Conservation (phyloP, 169 alveolate genomes). For the Plasmodium blacklocki region DNA sequence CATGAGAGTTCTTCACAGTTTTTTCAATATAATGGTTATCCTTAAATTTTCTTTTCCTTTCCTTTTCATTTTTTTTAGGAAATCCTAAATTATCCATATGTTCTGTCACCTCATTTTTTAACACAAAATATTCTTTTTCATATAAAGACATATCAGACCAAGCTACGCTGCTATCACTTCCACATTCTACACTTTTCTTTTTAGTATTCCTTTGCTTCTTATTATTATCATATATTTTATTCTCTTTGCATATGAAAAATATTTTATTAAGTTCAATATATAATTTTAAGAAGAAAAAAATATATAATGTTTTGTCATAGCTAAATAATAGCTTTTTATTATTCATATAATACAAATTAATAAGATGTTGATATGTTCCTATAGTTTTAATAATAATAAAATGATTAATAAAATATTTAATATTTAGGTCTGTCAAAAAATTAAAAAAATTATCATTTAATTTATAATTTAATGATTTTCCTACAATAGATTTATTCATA, state of each 20-base stretch:
- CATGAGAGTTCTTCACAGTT: no score
- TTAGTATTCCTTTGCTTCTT: not conserved
- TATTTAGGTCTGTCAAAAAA: constrained; percentile 39
- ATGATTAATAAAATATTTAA: constrained; percentile 66
- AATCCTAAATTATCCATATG: no score
- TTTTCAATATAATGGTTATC: no score
- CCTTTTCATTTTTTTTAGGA: no score
- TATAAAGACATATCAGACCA: no score
- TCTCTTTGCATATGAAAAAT: constrained; percentile 19
- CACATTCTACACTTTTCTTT: no score
- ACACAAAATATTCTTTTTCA: no score
- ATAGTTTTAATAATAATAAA: constrained; percentile 42
- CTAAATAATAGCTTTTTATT: not conserved
- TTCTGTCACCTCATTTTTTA: no score
- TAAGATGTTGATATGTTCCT: constrained; percentile 41
- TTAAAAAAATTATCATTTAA: constrained; percentile 30
- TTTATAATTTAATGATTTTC: not conserved
- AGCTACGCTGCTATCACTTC: no score
- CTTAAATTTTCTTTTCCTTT: no score
- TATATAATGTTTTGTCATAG: not conserved
- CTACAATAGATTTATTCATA: no score
- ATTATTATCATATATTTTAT: not conserved
- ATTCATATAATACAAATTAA: constrained; percentile 32
- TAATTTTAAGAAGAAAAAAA: constrained; percentile 36
- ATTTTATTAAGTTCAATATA: constrained; percentile 64